Conservation (phyloP, 768 basidiomycete species). For the Boletus rufocinnamomeus region DNA sequence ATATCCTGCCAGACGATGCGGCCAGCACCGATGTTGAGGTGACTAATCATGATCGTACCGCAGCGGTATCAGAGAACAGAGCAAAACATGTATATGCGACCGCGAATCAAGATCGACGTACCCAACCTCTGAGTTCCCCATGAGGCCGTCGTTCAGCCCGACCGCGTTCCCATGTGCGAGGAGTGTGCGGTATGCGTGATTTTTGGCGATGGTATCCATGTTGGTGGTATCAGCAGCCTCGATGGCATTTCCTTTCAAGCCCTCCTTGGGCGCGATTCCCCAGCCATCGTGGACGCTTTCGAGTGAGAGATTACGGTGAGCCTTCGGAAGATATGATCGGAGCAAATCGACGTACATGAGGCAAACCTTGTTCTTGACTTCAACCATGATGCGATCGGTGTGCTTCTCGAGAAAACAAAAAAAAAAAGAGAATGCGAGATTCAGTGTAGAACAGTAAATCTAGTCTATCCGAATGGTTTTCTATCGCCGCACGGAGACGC, state of each 20-base stretch:
- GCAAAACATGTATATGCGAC: neutral
- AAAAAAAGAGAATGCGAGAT: neutral
- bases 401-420: neutral
- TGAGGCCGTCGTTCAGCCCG: constrained; percentile 88
- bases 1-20: constrained; percentile 98
- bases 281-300: constrained; percentile 93
- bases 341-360: constrained; percentile 61
- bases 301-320: neutral
- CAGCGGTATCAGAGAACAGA: constrained; percentile 2
- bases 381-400: constrained; percentile 36
- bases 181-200: constrained; percentile 71
- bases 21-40: constrained; percentile 93
- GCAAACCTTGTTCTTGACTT: constrained; percentile 87
- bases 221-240: constrained; percentile 78
- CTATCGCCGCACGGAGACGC: constrained; percentile 4
- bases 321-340: neutral
- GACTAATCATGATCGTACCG: constrained; percentile 46
- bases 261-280: constrained; percentile 72
- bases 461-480: constrained; percentile 2
- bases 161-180: constrained; percentile 90
- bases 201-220: constrained; percentile 86
- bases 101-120: constrained; percentile 40
- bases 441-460: neutral
- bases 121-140: constrained; percentile 99
- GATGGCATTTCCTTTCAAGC: constrained; percentile 87